Evolutionary conservation across 768 basidiomycete genomes (phyloP).

Genomic region (Phylloporus arenicola): DNA sequence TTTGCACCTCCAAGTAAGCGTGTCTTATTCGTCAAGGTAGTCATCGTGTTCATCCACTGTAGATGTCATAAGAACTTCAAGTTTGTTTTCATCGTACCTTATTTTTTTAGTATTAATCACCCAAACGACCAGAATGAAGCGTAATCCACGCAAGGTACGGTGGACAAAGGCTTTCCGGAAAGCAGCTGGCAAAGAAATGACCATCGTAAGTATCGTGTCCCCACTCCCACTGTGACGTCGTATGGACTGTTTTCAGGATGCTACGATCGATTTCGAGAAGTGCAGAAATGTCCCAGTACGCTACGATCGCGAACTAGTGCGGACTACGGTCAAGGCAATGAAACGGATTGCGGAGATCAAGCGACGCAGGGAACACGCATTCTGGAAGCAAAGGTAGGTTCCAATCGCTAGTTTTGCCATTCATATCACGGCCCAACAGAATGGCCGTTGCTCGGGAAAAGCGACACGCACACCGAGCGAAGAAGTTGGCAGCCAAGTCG

Average conservation of each 20-base stretch:
- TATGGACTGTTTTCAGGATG: slow-evolving; percentile 57
- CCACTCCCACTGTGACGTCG: neutral
- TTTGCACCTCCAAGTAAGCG: slow-evolving; percentile 93
- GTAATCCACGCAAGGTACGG: slow-evolving; percentile 96
- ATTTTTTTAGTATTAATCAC: neutral
- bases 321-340: slow-evolving; percentile 95
- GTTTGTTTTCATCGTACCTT: slow-evolving; percentile 38
- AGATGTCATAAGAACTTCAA: slow-evolving; percentile 99
- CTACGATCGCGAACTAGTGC: slow-evolving; percentile 90
- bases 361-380: slow-evolving; percentile 81
- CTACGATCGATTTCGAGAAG: slow-evolving; percentile 98
- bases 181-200: slow-evolving; percentile 99
- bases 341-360: slow-evolving; percentile 92
- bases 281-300: slow-evolving; percentile 95
- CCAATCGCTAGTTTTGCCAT: neutral
- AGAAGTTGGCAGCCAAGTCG: slow-evolving; percentile 48
- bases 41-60: slow-evolving; percentile 5
- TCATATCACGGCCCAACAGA: slow-evolving; percentile 35
- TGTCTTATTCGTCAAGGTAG: neutral
- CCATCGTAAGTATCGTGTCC: slow-evolving; percentile 58
- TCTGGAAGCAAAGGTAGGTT: slow-evolving; percentile 89
- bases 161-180: slow-evolving; percentile 99
- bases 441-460: slow-evolving; percentile 83
- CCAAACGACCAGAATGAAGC: slow-evolving; percentile 76
- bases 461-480: slow-evolving; percentile 67